phyloP scores from a whole-genome alignment of 2,329 filamentous ascomycete genomes.

The Chaetomium strumarium region DNA sequence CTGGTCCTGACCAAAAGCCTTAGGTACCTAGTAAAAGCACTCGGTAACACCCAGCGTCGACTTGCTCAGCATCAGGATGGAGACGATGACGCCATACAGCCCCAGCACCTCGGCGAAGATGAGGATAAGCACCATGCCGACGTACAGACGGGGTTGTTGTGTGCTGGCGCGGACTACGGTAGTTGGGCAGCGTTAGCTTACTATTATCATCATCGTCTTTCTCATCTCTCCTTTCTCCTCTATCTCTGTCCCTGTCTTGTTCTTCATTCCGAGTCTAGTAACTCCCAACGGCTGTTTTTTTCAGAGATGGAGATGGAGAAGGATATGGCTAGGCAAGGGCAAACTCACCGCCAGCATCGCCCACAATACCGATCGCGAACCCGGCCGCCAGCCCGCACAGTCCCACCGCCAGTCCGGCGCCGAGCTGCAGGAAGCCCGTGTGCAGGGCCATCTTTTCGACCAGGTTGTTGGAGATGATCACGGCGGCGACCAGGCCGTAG shows the following conservation, averaged over 20 bases:
- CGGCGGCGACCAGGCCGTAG: slow-evolving; percentile 83
- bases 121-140: slow-evolving; percentile 98
- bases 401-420: slow-evolving; percentile 75
- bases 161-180: slow-evolving; percentile 69
- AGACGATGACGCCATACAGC: slow-evolving; percentile 41
- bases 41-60: slow-evolving; percentile 35
- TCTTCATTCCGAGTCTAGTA: not conserved
- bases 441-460: slow-evolving; percentile 63
- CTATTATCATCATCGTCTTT: too few relatives aligned
- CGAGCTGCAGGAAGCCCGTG: slow-evolving; percentile 79
- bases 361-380: slow-evolving; percentile 82
- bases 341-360: slow-evolving; percentile 60
- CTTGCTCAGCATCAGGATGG: slow-evolving; percentile 43
- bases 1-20: not conserved
- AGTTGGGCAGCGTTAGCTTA: not conserved
- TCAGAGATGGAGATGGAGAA: too few relatives aligned
- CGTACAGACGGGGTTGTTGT: slow-evolving; percentile 80
- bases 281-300: too few relatives aligned
- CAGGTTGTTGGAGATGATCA: slow-evolving; percentile 75
- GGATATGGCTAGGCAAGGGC: too few relatives aligned
- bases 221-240: not conserved
- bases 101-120: slow-evolving; percentile 99
- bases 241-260: not conserved
- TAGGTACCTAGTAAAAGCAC: slow-evolving; percentile 30
- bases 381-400: slow-evolving; percentile 76